A percentile compares a stretch with the other conserved stretches of the same genome.
Evolutionary conservation across 139 green algal genomes (phyloP).

Genomic region (Trebouxia sp.): DNA sequence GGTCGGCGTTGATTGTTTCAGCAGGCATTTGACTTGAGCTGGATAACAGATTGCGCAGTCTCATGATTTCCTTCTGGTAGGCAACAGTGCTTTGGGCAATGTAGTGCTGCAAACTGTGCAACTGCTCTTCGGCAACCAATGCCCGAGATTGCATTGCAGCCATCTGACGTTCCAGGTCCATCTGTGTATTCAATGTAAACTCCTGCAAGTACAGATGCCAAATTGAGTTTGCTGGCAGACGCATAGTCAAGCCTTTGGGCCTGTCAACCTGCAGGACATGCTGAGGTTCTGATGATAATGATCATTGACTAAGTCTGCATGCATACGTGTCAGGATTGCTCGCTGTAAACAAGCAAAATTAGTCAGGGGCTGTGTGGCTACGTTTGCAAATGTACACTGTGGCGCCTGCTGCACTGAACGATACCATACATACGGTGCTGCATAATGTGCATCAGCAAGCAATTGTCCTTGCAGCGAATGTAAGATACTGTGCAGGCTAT

Average conservation of each 20-base stretch:
- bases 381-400: too few species aligned
- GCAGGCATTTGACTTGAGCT: neutral
- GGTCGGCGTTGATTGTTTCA: neutral
- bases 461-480: too few species aligned
- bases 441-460: too few species aligned
- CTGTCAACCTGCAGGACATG: neutral
- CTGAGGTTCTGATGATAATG: neutral
- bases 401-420: too few species aligned
- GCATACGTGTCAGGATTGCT: too few species aligned
- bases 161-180: constrained; percentile 43
- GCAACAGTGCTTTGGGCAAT: constrained; percentile 50
- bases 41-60: constrained; percentile 34
- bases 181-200: constrained; percentile 36
- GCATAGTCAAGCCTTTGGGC: neutral
- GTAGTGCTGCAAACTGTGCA: constrained; percentile 60
- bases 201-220: neutral
- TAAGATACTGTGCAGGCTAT: too few species aligned
- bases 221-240: neutral
- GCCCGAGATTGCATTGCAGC: constrained; percentile 41
- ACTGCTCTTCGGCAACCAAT: constrained; percentile 70
- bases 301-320: too few species aligned
- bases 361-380: too few species aligned
- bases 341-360: too few species aligned
- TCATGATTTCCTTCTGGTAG: constrained; percentile 73
- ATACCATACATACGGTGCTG: too few species aligned